Percentiles rank a stretch among this genome's conserved stretches.
Evolutionary conservation across 768 basidiomycete genomes (phyloP).

Genomic region (Boletus tylopilopsis): DNA sequence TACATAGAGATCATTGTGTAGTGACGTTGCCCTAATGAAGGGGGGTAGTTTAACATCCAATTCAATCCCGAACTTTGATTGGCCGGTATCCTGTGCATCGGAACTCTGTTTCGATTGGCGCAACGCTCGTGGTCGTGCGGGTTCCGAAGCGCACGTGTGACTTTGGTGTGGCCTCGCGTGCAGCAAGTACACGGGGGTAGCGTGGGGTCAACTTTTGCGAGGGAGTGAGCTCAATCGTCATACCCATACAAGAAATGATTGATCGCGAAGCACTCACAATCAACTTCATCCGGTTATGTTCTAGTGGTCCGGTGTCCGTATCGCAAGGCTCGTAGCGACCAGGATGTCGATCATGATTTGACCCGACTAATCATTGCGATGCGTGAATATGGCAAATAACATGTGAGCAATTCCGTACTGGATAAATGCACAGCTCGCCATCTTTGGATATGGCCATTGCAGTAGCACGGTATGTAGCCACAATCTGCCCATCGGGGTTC

Average conservation of each 20-base stretch:
- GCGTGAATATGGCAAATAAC: neutral
- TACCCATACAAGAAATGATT: neutral
- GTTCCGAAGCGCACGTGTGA: neutral
- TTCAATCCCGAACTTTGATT: too few relatives aligned
- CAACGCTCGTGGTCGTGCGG: neutral
- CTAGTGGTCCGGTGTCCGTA: constrained; percentile 21
- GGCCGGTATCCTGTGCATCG: too few relatives aligned
- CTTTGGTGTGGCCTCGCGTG: neutral
- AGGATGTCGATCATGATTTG: constrained; percentile 26
- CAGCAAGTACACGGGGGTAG: neutral
- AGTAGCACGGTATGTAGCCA: constrained; percentile 28
- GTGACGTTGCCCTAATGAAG: neutral
- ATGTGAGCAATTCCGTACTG: constrained; percentile 12
- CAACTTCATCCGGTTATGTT: neutral
- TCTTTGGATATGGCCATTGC: constrained; percentile 25
- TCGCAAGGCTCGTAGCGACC: constrained; percentile 27
- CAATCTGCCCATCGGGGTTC: constrained; percentile 14
- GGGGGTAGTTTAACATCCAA: too few relatives aligned
- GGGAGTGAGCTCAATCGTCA: neutral
- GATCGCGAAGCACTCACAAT: neutral
- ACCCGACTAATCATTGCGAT: constrained; percentile 13
- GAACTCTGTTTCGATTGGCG: neutral
- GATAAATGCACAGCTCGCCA: constrained; percentile 26
- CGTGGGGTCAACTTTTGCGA: too few relatives aligned
- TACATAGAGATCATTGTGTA: too few relatives aligned